phyloP scores from a whole-genome alignment of 441 rosid species.

The Populus hybrid region DNA sequence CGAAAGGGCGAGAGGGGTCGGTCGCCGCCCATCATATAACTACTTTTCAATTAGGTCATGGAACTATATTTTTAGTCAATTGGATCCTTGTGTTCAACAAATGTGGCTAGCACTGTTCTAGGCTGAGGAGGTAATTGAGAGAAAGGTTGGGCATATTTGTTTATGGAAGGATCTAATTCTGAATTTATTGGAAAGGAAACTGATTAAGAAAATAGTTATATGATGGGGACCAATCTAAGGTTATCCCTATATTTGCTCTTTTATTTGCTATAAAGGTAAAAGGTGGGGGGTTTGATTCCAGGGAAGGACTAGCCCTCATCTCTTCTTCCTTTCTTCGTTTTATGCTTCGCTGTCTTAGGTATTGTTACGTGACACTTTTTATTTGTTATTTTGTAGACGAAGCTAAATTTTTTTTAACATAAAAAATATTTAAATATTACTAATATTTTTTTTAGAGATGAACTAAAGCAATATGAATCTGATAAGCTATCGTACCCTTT shows the following conservation, averaged over 20 bases:
- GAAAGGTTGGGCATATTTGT: no score
- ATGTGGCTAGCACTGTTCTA: no score
- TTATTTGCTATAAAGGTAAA: background rate
- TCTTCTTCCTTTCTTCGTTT: background rate
- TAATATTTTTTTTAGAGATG: background rate
- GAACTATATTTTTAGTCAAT: no score
- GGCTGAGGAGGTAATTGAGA: no score
- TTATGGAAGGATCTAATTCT: no score
- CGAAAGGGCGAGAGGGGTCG: slow-evolving; percentile 11
- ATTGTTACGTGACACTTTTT: background rate
- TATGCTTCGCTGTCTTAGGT: background rate
- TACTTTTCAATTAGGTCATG: background rate
- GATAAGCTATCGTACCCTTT: no score
- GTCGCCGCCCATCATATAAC: slow-evolving; percentile 29
- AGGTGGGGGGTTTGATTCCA: slow-evolving; percentile 1
- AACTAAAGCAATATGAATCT: no score
- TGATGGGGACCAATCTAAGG: no score
- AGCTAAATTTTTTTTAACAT: background rate
- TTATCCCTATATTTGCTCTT: no score
- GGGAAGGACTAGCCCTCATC: background rate
- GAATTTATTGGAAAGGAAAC: no score
- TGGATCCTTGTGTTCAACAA: background rate
- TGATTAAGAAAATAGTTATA: no score
- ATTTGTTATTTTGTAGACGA: no score
- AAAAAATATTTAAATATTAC: background rate